Conservation (phyloP, 2,329 filamentous ascomycete genomes). For the Aspergillus puulaauensis region DNA sequence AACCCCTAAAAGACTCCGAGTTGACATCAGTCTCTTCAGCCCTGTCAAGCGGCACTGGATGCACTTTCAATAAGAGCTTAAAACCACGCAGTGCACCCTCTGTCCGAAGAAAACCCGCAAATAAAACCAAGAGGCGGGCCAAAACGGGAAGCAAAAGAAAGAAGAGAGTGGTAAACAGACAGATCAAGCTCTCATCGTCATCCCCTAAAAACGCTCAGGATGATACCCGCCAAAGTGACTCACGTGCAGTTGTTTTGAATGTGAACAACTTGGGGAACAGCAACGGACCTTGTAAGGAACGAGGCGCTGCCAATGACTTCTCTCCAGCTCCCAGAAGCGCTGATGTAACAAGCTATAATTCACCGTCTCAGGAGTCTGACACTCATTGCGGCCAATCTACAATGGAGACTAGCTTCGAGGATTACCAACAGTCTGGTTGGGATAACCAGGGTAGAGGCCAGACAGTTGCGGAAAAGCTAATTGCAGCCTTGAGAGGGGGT, state of each 20-base stretch:
- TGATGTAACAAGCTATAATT: background rate
- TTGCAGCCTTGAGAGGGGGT: conserved; percentile 19
- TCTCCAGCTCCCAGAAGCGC: background rate
- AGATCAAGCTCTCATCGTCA: background rate
- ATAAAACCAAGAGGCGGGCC: background rate
- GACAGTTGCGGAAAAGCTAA: conserved; percentile 23
- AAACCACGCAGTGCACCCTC: background rate
- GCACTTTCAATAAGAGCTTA: background rate
- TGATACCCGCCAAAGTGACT: background rate
- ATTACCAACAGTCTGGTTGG: background rate
- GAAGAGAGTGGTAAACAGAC: background rate
- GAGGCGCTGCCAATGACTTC: background rate
- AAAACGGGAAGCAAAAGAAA: background rate
- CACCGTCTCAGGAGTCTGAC: background rate
- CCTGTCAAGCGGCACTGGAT: background rate
- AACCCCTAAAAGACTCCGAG: conserved; percentile 1
- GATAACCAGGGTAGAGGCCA: conserved; percentile 21
- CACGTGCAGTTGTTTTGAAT: background rate
- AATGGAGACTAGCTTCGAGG: background rate
- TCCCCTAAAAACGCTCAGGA: background rate
- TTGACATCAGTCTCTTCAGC: conserved; percentile 20
- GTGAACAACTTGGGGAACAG: background rate
- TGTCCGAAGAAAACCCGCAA: background rate
- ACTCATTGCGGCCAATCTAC: background rate
- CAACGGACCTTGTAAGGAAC: background rate